Percentiles rank a stretch among this genome's conserved stretches.
Evolutionary conservation across 2,329 filamentous ascomycete species (phyloP).

Genomic region (Fusarium verrucosum): DNA sequence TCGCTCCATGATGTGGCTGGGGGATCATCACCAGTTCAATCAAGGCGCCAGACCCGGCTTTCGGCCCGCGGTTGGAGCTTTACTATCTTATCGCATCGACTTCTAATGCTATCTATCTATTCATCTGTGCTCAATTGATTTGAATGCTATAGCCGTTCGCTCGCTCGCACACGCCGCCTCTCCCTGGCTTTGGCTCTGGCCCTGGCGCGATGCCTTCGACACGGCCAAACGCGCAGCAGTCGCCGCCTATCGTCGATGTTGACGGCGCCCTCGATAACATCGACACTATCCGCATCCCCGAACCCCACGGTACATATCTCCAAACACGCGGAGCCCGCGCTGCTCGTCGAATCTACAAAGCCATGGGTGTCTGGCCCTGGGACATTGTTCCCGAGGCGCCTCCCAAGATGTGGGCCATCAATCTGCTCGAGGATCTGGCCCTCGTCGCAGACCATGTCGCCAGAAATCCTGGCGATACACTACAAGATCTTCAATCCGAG

Average conservation of each 20-base stretch:
- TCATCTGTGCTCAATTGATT: slow-evolving; percentile 4
- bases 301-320: slow-evolving; percentile 40
- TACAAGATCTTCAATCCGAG: slow-evolving; percentile 43
- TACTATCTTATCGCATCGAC: neutral
- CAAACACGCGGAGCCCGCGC: slow-evolving; percentile 43
- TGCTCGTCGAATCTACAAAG: slow-evolving; percentile 41
- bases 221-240: slow-evolving; percentile 38
- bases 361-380: slow-evolving; percentile 45
- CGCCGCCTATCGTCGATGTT: slow-evolving; percentile 31
- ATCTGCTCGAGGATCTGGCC: slow-evolving; percentile 44
- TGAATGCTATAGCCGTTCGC: slow-evolving; percentile 30
- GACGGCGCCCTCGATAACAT: slow-evolving; percentile 37
- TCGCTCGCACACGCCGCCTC: slow-evolving; percentile 5
- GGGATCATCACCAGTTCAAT: slow-evolving; percentile 31
- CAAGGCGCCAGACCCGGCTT: slow-evolving; percentile 35
- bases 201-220: slow-evolving; percentile 39
- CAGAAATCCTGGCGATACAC: slow-evolving; percentile 37
- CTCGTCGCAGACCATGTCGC: slow-evolving; percentile 44
- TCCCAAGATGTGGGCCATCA: slow-evolving; percentile 46
- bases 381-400: slow-evolving; percentile 44
- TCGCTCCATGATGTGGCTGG: slow-evolving; percentile 45
- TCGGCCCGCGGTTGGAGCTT: slow-evolving; percentile 37
- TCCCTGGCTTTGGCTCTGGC: neutral
- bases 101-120: neutral
- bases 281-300: slow-evolving; percentile 41